Conservation (phyloP, 2,329 filamentous ascomycete genomes). For the Claviceps pusilla region DNA sequence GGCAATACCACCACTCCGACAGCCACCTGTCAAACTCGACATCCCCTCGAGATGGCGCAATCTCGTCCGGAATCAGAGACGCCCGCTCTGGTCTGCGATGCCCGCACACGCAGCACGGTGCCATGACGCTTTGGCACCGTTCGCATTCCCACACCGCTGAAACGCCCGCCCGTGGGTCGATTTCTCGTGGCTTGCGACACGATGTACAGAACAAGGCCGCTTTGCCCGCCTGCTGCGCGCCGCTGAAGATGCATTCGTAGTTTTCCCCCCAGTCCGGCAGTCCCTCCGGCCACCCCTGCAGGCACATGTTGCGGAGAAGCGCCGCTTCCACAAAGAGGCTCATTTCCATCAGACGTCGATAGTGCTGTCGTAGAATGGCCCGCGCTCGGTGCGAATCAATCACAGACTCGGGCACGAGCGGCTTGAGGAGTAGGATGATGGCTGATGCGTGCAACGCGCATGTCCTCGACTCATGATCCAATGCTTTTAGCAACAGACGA, state of each 20-base stretch:
- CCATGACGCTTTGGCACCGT: constrained; percentile 37
- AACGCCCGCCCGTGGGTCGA: constrained; percentile 29
- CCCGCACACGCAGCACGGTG: constrained; percentile 43
- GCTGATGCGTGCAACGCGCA: constrained; percentile 45
- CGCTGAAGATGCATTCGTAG: constrained; percentile 38
- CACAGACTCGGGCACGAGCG: constrained; percentile 37
- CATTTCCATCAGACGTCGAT: constrained; percentile 44
- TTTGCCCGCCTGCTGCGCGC: constrained; percentile 39
- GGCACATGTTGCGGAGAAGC: constrained; percentile 44
- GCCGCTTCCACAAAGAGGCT: constrained; percentile 45
- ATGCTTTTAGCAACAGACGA: constrained; percentile 34
- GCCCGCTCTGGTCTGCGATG: constrained; percentile 35
- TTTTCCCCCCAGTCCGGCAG: constrained; percentile 38
- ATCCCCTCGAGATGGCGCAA: constrained; percentile 13
- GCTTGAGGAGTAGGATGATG: constrained; percentile 44
- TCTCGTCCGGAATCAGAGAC: constrained; percentile 20
- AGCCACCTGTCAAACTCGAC: constrained; percentile 13
- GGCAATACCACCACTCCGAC: constrained; percentile 47
- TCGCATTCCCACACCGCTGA: constrained; percentile 43
- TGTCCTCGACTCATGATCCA: constrained; percentile 40
- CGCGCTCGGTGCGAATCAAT: constrained; percentile 41
- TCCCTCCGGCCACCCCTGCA: constrained; percentile 38
- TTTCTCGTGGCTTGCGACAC: constrained; percentile 41
- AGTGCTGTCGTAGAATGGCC: constrained; percentile 44
- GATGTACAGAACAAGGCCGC: constrained; percentile 38